Conservation (phyloP, 2,329 filamentous ascomycete species). For the Lasiodiplodia theobromae region DNA sequence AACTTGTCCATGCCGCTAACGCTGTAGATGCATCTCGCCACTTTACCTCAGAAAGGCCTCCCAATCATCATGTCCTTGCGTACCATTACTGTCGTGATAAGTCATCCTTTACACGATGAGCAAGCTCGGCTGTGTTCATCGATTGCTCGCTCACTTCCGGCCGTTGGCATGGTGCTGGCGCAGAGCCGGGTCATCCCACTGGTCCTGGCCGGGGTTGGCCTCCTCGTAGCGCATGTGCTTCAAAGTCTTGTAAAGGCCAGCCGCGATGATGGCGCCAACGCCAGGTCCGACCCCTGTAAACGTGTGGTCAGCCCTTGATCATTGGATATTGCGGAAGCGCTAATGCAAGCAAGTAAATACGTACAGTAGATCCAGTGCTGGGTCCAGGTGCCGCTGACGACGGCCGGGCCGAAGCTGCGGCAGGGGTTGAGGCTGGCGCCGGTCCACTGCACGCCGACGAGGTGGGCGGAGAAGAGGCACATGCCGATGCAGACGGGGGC, state of each 20-base stretch:
- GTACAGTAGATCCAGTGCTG: constrained; percentile 60
- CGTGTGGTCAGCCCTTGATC: not conserved
- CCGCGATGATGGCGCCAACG: constrained; percentile 56
- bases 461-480: constrained; percentile 55
- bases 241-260: constrained; percentile 58
- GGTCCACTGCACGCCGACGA: constrained; percentile 48
- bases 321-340: no score
- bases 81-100: not conserved
- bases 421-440: constrained; percentile 58
- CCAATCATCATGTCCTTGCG: no score
- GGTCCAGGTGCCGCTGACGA: constrained; percentile 54
- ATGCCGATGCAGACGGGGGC: constrained; percentile 53
- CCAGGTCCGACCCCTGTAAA: constrained; percentile 50
- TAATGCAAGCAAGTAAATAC: not conserved
- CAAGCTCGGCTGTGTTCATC: not conserved
- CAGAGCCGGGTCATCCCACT: constrained; percentile 28
- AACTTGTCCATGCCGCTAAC: not conserved
- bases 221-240: constrained; percentile 50
- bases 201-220: constrained; percentile 47
- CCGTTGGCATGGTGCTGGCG: not conserved
- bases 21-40: not conserved
- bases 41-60: not conserved
- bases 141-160: not conserved
- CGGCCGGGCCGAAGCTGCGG: constrained; percentile 56
- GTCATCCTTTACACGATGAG: not conserved